Percentiles rank a stretch among this genome's conserved stretches.
Conservation (phyloP, 768 basidiomycete genomes). For the Trichaptum fuscoviolaceum region DNA sequence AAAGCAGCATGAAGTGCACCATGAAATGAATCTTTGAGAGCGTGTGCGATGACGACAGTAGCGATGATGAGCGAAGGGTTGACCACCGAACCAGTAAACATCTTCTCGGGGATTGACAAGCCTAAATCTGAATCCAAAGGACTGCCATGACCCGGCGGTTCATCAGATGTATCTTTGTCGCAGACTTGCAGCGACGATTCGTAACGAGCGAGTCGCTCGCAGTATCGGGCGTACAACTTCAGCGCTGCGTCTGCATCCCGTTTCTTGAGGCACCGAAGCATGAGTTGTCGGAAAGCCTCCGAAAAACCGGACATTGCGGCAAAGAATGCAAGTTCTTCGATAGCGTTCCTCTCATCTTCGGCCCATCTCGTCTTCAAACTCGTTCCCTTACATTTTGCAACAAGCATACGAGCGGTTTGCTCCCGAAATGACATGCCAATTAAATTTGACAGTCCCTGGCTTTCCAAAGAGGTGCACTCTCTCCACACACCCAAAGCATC, state of each 20-base stretch:
- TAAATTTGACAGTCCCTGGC: neutral
- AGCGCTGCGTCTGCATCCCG: constrained; percentile 39
- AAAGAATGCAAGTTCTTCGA: constrained; percentile 46
- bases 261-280: constrained; percentile 40
- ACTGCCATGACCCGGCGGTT: neutral
- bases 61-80: constrained; percentile 33
- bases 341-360: constrained; percentile 22
- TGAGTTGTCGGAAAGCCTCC: constrained; percentile 43
- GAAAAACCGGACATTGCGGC: constrained; percentile 40
- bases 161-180: constrained; percentile 1
- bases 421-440: neutral
- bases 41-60: constrained; percentile 54
- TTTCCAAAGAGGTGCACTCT: neutral
- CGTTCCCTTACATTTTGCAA: neutral
- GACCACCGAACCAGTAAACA: neutral
- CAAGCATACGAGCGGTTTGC: neutral
- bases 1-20: constrained; percentile 28
- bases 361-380: constrained; percentile 17
- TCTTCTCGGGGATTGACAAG: neutral
- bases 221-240: constrained; percentile 38
- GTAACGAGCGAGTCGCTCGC: constrained; percentile 9
- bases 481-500: neutral
- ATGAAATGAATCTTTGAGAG: constrained; percentile 52
- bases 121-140: too few species aligned
- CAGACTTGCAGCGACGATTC: neutral